Base-by-base conservation (phyloP, 1,284 basidiomycete species). In the Paramarasmius palmivorus region DNA sequence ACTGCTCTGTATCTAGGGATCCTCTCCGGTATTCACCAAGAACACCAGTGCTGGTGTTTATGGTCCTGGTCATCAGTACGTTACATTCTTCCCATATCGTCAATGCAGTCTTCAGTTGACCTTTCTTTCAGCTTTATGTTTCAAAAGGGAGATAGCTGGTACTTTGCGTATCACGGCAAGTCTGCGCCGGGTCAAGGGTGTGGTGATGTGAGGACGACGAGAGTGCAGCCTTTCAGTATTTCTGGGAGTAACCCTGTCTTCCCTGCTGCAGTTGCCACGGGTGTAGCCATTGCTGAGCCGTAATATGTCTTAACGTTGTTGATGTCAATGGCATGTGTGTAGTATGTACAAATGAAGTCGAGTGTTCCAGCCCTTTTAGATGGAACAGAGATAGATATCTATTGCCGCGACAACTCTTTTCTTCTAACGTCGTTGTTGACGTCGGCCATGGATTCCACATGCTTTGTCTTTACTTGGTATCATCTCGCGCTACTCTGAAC, bases 271-370 rank as follows among this genome's bases (percentile, higher is more conserved):
- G 54, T 58, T 19, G 54, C 19, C 8, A 56, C 49, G n/a, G 56
- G 49, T 72, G 10, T 57, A 68, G 15, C 67, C 74, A 35, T 55
- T 71, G 48, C 68, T 71, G 26, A 69, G 71, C 52, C 72, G 7
- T 32, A 32, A 32, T 32, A 6, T 32, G 29, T 32, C 29, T 32
- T 6, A 32, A 6, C 12, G 29, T 32, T 6, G 7, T 12, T 32
- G 29, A 12, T 32, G 29, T 12, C 6, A 32, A 32, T 12, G 12
- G 12, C 12, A 12, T 32, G 12, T 32, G 29, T 32, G 29, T 32
- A 32, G 29, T 32, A 32, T 6, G 29, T 12, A 32, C 12, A 12
- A 6, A 32, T 6, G 7, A 32, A 12, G 7, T n/a, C n/a, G n/a
- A n/a, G n/a, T n/a, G n/a, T n/a, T n/a, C n/a, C n/a, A n/a, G n/a